These are phyloP conservation scores for Crucihimalaya himalaica DNA, from an alignment of 345 rosid species.

Conservation along the genomic window DNA sequence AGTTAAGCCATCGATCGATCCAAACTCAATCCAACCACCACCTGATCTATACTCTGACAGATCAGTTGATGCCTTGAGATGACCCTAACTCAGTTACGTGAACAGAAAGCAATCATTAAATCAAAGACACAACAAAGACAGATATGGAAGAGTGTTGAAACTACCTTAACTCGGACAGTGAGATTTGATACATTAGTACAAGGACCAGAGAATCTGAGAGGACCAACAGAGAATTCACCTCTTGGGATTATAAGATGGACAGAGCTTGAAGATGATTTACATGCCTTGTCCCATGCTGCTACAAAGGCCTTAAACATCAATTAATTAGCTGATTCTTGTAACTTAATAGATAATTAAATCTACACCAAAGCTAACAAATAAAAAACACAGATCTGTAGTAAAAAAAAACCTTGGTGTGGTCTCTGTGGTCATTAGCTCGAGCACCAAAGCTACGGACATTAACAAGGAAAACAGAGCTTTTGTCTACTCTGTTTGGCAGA, in stretches of 20 bases:
- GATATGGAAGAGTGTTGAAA: not conserved
- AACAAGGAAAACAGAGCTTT: conserved; percentile 30
- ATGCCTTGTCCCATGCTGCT: conserved; percentile 62
- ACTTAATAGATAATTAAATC: not conserved
- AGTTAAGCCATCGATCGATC: conserved; percentile 40
- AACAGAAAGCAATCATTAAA: conserved; percentile 26
- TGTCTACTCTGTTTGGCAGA: conserved; percentile 20
- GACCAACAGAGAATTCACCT: conserved; percentile 42
- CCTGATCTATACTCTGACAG: conserved; percentile 33
- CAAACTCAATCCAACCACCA: conserved; percentile 52
- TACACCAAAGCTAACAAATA: not conserved
- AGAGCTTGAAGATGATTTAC: conserved; percentile 43
- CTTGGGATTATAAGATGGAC: conserved; percentile 46
- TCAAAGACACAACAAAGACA: conserved; percentile 1
- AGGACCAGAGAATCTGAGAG: conserved; percentile 47
- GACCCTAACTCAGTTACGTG: conserved; percentile 46
- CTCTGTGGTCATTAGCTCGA: conserved; percentile 40
- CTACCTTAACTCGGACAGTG: conserved; percentile 36
- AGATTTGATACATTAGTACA: conserved; percentile 46
- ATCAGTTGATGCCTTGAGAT: conserved; percentile 46
- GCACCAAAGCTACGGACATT: conserved; percentile 44
- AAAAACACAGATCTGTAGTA: not conserved
- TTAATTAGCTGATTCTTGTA: conserved; percentile 20
- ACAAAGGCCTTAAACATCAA: conserved; percentile 46
- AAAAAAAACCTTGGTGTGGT: conserved; percentile 41